Percentiles rank a stretch among this genome's conserved stretches.
Conservation (phyloP, 1,284 basidiomycete species). For the Neonothopanus nambi region DNA sequence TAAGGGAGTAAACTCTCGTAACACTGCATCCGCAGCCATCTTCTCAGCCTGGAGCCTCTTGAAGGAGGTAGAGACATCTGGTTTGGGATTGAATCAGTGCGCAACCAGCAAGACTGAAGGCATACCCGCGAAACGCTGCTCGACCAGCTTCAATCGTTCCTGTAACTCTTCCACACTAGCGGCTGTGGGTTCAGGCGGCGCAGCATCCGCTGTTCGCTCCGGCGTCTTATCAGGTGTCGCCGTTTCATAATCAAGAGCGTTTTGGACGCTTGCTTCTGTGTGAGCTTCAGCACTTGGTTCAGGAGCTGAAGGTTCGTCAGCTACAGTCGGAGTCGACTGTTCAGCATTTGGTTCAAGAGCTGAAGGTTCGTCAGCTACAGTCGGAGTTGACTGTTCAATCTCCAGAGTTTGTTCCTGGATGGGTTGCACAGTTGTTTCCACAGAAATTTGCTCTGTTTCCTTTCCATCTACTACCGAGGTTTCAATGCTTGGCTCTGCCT, state of each 20-base stretch:
- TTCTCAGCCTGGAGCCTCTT: conserved; percentile 74
- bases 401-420: too few relatives aligned
- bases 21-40: conserved; percentile 64
- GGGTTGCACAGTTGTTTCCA: not conserved
- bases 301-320: not conserved
- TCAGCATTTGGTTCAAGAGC: too few relatives aligned
- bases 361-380: too few relatives aligned
- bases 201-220: not conserved
- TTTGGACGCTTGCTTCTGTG: not conserved
- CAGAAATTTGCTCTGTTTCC: not conserved
- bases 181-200: not conserved
- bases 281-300: not conserved
- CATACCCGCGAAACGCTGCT: conserved; percentile 71
- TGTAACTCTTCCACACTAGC: conserved; percentile 53
- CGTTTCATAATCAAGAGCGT: not conserved
- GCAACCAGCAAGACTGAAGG: conserved; percentile 15
- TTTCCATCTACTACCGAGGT: not conserved
- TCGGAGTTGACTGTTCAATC: not conserved
- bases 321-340: not conserved
- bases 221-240: too few relatives aligned
- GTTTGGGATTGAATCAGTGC: conserved; percentile 7
- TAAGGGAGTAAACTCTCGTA: conserved; percentile 76
- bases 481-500: too few relatives aligned
- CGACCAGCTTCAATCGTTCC: conserved; percentile 64
- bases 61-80: conserved; percentile 77